Conservation (phyloP, 1,284 basidiomycete species). For the Laetiporus sulphureus region DNA sequence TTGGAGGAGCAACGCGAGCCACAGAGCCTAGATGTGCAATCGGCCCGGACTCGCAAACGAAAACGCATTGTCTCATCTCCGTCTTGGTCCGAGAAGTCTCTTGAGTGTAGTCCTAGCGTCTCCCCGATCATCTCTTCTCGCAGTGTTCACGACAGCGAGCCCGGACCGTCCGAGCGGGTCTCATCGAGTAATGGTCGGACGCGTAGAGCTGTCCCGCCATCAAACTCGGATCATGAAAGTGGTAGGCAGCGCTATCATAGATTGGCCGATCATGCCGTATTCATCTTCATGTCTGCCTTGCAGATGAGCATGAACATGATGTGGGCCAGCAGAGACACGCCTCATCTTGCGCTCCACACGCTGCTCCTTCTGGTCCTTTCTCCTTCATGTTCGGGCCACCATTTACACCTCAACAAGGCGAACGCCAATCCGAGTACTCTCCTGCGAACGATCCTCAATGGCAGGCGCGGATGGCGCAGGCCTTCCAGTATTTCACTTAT, state of each 20-base stretch:
- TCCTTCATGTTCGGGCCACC: too few relatives aligned
- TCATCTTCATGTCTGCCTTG: constrained; percentile 3
- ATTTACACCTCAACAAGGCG: background rate
- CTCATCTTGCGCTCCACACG: too few relatives aligned
- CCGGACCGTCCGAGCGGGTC: constrained; percentile 12
- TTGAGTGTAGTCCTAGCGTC: constrained; percentile 1
- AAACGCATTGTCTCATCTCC: constrained; percentile 17
- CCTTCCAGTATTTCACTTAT: constrained; percentile 28
- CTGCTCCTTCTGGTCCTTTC: too few relatives aligned
- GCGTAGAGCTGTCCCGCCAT: too few relatives aligned
- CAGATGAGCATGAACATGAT: constrained; percentile 2
- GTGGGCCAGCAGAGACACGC: too few relatives aligned
- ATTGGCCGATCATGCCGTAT: background rate
- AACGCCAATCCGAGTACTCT: constrained; percentile 8
- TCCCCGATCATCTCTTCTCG: background rate
- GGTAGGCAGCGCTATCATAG: constrained; percentile 4
- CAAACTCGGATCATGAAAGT: constrained; percentile 10
- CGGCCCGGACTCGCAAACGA: constrained; percentile 15
- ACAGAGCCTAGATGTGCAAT: too few relatives aligned
- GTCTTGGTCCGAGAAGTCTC: constrained; percentile 10
- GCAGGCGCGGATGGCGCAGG: constrained; percentile 29
- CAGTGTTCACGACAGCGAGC: background rate
- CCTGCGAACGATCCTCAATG: constrained; percentile 25
- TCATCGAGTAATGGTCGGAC: too few relatives aligned
- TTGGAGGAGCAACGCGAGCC: too few relatives aligned